These are phyloP conservation scores for Brachypodium distachyon DNA, from an alignment of 202 grass and related monocot species.

Conservation along the genomic window DNA sequence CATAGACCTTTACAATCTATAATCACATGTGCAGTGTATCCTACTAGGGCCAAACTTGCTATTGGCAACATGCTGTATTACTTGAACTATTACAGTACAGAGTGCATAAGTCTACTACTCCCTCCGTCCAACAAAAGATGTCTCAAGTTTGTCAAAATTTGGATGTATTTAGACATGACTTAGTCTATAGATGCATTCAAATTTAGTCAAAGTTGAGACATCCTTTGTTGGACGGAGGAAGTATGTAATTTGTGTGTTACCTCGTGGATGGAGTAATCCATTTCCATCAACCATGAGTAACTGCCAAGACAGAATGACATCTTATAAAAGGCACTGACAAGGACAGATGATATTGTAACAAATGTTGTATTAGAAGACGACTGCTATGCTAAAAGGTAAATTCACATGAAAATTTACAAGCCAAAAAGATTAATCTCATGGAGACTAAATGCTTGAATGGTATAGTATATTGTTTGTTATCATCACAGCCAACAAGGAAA, in stretches of 20 bases:
- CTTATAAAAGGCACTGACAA: slow-evolving; percentile 20
- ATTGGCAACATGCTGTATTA: not conserved
- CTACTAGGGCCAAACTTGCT: not conserved
- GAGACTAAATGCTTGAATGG: not conserved
- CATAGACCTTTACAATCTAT: not conserved
- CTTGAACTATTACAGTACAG: not conserved
- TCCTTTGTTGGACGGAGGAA: too few species aligned
- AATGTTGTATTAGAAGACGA: not conserved
- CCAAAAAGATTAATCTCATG: not conserved
- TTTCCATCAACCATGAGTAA: slow-evolving; percentile 98
- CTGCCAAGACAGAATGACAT: slow-evolving; percentile 21
- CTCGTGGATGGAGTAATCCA: slow-evolving; percentile 92
- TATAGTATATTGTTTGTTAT: not conserved
- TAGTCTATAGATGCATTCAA: too few species aligned
- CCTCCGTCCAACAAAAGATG: too few species aligned
- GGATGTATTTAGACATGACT: too few species aligned
- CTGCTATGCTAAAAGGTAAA: not conserved
- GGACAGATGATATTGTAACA: not conserved
- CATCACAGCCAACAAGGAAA: not conserved
- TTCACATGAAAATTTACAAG: not conserved
- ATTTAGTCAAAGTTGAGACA: too few species aligned
- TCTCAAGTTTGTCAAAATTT: too few species aligned
- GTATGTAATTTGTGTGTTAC: slow-evolving; percentile 15
- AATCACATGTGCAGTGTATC: not conserved
- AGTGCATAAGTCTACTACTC: not conserved